Percentiles rank a stretch among this genome's conserved stretches.
phyloP scores from a whole-genome alignment of 2,329 filamentous ascomycete species.

The Ceratocystis ficicola region DNA sequence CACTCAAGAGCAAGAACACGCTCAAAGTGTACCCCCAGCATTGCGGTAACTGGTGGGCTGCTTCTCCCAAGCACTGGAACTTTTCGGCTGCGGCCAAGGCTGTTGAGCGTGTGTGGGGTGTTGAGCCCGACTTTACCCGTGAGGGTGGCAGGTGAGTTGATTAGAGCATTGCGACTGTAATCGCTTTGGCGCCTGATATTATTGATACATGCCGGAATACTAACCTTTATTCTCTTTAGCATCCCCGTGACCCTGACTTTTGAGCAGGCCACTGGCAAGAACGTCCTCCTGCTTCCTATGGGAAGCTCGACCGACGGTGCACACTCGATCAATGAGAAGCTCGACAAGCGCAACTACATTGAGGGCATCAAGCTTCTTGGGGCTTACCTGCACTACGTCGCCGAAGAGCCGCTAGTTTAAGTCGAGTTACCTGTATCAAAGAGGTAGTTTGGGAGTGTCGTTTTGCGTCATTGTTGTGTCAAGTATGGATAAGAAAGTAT shows the following conservation, averaged over 20 bases:
- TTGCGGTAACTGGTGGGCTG: slow-evolving; percentile 97
- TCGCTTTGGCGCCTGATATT: no score
- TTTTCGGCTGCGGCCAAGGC: slow-evolving; percentile 90
- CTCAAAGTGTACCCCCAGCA: slow-evolving; percentile 73
- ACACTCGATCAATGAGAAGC: slow-evolving; percentile 96
- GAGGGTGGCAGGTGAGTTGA: slow-evolving; percentile 70
- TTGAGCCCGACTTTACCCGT: slow-evolving; percentile 86
- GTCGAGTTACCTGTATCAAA: no score
- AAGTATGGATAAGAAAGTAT: background rate
- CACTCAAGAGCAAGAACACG: slow-evolving; percentile 84
- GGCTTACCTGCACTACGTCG: slow-evolving; percentile 90
- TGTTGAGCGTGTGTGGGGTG: slow-evolving; percentile 87
- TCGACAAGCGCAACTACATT: slow-evolving; percentile 95
- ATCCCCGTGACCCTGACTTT: slow-evolving; percentile 96
- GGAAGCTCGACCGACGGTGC: slow-evolving; percentile 92
- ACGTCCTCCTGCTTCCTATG: slow-evolving; percentile 90
- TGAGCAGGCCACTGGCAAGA: slow-evolving; percentile 95
- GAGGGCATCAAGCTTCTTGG: slow-evolving; percentile 94
- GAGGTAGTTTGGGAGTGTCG: background rate
- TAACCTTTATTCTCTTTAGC: slow-evolving; percentile 35
- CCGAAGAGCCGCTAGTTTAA: slow-evolving; percentile 59
- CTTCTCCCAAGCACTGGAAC: slow-evolving; percentile 97
- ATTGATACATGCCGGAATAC: background rate
- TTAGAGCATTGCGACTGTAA: background rate
- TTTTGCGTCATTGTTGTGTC: background rate